These are phyloP conservation scores for Solanum tacnaense DNA, from an alignment of 257 asterid species.

Conservation along the genomic window DNA sequence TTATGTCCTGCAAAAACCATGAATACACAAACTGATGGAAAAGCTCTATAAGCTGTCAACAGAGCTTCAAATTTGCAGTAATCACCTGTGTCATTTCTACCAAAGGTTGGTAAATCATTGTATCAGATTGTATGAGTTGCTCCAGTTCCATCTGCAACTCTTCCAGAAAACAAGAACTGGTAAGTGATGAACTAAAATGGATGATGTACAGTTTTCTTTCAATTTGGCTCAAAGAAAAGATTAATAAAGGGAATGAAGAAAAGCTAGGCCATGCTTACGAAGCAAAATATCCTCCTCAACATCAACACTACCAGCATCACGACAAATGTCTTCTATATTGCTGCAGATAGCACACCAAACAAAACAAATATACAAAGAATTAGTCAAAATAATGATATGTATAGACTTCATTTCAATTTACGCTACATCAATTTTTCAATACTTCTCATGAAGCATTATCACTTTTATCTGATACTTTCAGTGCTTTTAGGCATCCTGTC, in stretches of 20 bases:
- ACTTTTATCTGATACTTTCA: not conserved
- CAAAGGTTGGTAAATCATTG: conserved; percentile 72
- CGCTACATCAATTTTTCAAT: not conserved
- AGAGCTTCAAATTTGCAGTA: not conserved
- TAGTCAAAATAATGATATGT: not conserved
- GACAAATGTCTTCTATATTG: conserved; percentile 88
- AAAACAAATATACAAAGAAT: conserved; percentile 7
- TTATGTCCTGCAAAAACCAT: conserved; percentile 44
- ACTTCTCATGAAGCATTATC: not conserved
- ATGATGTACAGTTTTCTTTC: not conserved
- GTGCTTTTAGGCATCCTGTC: not conserved
- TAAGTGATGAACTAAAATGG: conserved; percentile 9
- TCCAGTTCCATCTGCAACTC: conserved; percentile 72
- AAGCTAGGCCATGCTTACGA: conserved; percentile 40
- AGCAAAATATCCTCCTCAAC: conserved; percentile 63
- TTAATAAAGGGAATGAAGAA: not conserved
- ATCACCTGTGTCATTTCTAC: conserved; percentile 72
- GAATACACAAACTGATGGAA: not conserved
- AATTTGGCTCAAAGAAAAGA: not conserved
- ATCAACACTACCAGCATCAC: conserved; percentile 91
- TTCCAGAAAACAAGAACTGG: conserved; percentile 18
- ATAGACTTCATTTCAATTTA: not conserved
- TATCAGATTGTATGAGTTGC: conserved; percentile 40
- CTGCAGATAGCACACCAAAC: conserved; percentile 27
- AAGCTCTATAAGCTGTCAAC: not conserved